A percentile compares a stretch with the other conserved stretches of the same genome.
These are phyloP conservation scores for Camillea tinctor DNA, from an alignment of 2,329 filamentous ascomycete genomes.

Conservation along the genomic window DNA sequence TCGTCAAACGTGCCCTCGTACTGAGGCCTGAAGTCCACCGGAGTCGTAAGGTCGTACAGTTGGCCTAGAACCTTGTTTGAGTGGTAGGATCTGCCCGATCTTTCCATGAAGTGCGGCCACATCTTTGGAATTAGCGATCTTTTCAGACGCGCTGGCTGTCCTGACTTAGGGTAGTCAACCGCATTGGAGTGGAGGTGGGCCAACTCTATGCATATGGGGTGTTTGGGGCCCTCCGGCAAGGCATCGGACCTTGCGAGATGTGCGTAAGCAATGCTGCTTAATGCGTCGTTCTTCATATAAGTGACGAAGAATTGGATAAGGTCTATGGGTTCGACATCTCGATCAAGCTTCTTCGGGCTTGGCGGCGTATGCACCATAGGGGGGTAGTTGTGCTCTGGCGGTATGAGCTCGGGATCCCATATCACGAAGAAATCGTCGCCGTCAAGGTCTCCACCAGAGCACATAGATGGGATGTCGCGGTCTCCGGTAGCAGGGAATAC, in stretches of 20 bases:
- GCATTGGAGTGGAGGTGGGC: conserved; percentile 84
- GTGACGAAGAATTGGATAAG: conserved; percentile 83
- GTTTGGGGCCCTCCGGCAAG: conserved; percentile 60
- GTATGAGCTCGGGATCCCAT: conserved; percentile 78
- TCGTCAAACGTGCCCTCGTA: conserved; percentile 73
- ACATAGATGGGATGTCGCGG: conserved; percentile 85
- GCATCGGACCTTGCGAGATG: conserved; percentile 78
- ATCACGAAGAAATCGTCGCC: conserved; percentile 95
- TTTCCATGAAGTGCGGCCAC: conserved; percentile 91
- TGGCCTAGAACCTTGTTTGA: conserved; percentile 74
- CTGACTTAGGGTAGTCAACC: conserved; percentile 93
- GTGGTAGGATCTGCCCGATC: conserved; percentile 55
- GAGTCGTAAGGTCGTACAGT: conserved; percentile 74
- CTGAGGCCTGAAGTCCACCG: conserved; percentile 68
- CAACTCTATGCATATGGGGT: conserved; percentile 68
- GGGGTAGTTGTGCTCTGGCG: conserved; percentile 46
- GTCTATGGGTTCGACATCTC: conserved; percentile 68
- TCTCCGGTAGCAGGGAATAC: conserved; percentile 85
- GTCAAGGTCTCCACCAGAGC: conserved; percentile 92
- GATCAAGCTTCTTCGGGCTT: conserved; percentile 52
- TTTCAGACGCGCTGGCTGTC: conserved; percentile 69
- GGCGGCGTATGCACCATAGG: conserved; percentile 76
- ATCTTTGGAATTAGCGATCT: conserved; percentile 55
- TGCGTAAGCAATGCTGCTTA: conserved; percentile 76
- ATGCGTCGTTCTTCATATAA: conserved; percentile 87